Evolutionary conservation across 2,329 filamentous ascomycete species (phyloP), one percentile per base, ranked within the genome.

Genomic region (Talaromyces pinophilus): DNA sequence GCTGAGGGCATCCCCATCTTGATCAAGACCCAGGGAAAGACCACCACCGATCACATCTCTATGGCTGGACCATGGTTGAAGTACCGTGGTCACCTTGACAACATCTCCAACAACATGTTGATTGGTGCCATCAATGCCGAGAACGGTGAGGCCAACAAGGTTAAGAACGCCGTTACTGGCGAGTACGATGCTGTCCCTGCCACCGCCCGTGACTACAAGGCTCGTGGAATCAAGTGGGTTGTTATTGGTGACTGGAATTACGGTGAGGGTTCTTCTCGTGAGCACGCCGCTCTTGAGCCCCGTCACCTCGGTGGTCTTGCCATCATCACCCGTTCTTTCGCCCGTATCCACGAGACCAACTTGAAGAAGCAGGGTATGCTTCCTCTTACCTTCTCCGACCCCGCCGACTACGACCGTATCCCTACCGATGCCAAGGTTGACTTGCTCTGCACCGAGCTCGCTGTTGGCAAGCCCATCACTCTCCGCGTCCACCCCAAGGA

Each of bases 341-440:
- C 95, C 77, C 95, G 95, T 91, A 99, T 99, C 78, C 95, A 99
- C 87, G 95, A 99, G 87, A 99, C 95, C 86, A 99, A 99, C 88
- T 84, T 99, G 85, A 99, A 99, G 92, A 99, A 99, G 90, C 95
- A 99, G 88, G 95, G 95, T 83, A 97, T 99, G 94, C 91, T 99
- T 84, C 95, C 95, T 76, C 87, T 99, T 71, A 98, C 93, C 75
- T 99, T 99, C 84, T 83, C 88, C 67, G 89, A 98, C 79, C 94
- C 94, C 66, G 94, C 90, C 79, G 95, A 99, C 82, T 99, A 99
- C 82, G 95, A 99, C 81, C 96, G 92, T 88, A 93, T 99, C 81
- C 88, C 90, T 79, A 91, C 93, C 72, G 90, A 95, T 69, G 95
- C 97, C 86, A 93, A 90, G 83, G 89, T 98, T 73, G 93, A 97